Percentiles rank a stretch among this genome's conserved stretches.
phyloP scores from a whole-genome alignment of 768 basidiomycete species.

The Pholiota conissans region DNA sequence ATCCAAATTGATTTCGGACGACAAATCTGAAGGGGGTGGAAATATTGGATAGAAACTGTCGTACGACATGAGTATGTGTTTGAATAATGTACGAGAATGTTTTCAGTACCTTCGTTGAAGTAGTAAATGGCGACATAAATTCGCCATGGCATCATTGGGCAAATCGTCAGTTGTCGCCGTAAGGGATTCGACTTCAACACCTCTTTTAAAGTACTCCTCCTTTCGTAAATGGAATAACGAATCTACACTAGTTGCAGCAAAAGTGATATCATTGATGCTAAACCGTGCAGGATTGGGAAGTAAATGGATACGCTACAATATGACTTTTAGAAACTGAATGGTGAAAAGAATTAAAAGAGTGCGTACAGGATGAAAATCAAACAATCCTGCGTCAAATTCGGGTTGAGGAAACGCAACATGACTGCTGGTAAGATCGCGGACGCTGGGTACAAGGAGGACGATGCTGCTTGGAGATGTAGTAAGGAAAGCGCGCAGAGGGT shows the following conservation, averaged over 20 bases:
- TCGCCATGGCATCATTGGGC: conserved; percentile 73
- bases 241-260: conserved; percentile 85
- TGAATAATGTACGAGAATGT: background rate
- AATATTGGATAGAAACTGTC: conserved; percentile 97
- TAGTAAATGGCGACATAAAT: conserved; percentile 75
- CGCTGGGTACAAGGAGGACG: conserved; percentile 79
- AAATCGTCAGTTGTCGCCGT: conserved; percentile 40
- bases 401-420: conserved; percentile 88
- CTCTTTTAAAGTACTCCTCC: conserved; percentile 75
- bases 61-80: conserved; percentile 1
- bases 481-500: conserved; percentile 57
- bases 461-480: conserved; percentile 64
- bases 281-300: conserved; percentile 89
- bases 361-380: conserved; percentile 52
- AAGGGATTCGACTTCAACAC: conserved; percentile 58
- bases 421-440: conserved; percentile 75
- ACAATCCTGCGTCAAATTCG: conserved; percentile 47
- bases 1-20: conserved; percentile 87
- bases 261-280: conserved; percentile 78
- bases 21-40: conserved; percentile 74
- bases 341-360: background rate
- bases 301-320: conserved; percentile 64
- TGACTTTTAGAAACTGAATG: background rate
- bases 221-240: conserved; percentile 86
- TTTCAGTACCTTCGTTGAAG: conserved; percentile 76